A percentile compares a stretch with the other conserved stretches of the same genome.
These are phyloP conservation scores for Brassica balearica DNA, from an alignment of 441 rosid species.

Conservation along the genomic window DNA sequence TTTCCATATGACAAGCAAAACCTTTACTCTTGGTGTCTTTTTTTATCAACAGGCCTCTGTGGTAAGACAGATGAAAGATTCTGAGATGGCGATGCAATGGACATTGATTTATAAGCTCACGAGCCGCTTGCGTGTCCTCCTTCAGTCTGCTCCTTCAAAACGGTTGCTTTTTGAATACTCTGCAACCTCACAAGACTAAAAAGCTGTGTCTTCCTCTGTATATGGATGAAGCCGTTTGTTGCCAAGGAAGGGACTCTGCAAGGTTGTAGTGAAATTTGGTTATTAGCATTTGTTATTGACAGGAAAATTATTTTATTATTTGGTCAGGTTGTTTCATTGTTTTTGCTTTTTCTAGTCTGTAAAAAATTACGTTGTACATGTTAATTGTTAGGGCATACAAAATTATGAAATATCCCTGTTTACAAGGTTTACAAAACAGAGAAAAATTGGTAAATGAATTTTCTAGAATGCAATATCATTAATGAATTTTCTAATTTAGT, in stretches of 20 bases:
- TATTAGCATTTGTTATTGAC: constrained; percentile 6
- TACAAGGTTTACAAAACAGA: background rate
- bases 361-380: constrained; percentile 36
- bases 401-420: background rate
- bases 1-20: constrained; percentile 1
- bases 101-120: constrained; percentile 90
- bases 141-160: constrained; percentile 89
- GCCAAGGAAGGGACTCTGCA: background rate
- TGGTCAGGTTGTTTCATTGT: constrained; percentile 17
- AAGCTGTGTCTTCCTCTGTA: constrained; percentile 5
- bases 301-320: constrained; percentile 30
- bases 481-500: too few species aligned
- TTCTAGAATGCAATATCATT: too few species aligned
- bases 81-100: constrained; percentile 98
- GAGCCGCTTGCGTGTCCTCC: constrained; percentile 84
- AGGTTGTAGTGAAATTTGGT: constrained; percentile 18
- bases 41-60: constrained; percentile 65
- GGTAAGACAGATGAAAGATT: constrained; percentile 95
- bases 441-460: too few species aligned
- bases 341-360: background rate
- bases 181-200: constrained; percentile 88
- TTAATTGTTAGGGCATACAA: constrained; percentile 8
- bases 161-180: constrained; percentile 94
- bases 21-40: background rate
- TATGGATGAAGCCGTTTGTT: constrained; percentile 17